Conservation (phyloP, 2,329 filamentous ascomycete species). For the Calonectria pauciramosa region DNA sequence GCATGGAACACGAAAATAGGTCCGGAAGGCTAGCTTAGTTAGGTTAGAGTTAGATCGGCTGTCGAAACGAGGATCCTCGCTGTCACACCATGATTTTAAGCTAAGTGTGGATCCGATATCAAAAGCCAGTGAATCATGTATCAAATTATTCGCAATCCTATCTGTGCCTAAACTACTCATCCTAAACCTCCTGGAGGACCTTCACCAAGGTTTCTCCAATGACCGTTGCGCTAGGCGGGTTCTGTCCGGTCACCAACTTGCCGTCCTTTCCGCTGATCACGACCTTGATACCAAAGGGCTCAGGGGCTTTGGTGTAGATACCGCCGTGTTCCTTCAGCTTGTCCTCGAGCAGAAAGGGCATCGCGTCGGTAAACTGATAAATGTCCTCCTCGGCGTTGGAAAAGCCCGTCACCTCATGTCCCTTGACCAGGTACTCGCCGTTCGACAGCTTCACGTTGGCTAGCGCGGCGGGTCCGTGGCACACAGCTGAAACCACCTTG, state of each 20-base stretch:
- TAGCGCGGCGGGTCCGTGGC: conserved; percentile 17
- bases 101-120: neutral
- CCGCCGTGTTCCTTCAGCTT: conserved; percentile 64
- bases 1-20: neutral
- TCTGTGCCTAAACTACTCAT: neutral
- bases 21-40: neutral
- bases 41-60: neutral
- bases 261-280: conserved; percentile 56
- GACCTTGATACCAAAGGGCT: conserved; percentile 63
- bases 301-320: conserved; percentile 65
- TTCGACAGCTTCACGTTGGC: conserved; percentile 18
- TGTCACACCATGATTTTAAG: neutral
- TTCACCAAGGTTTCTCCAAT: neutral
- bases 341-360: conserved; percentile 71
- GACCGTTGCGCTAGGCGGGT: conserved; percentile 61
- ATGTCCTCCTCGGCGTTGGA: conserved; percentile 44
- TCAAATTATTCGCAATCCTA: neutral
- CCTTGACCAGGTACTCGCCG: neutral
- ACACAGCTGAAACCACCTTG: conserved; percentile 14
- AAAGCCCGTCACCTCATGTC: conserved; percentile 17
- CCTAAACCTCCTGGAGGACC: neutral
- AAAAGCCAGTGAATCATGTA: neutral
- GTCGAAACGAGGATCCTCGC: neutral
- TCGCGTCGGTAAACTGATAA: conserved; percentile 60
- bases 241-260: conserved; percentile 68